Base-by-base conservation (phyloP, 345 rosid species). In the Hypericum androsaemum region DNA sequence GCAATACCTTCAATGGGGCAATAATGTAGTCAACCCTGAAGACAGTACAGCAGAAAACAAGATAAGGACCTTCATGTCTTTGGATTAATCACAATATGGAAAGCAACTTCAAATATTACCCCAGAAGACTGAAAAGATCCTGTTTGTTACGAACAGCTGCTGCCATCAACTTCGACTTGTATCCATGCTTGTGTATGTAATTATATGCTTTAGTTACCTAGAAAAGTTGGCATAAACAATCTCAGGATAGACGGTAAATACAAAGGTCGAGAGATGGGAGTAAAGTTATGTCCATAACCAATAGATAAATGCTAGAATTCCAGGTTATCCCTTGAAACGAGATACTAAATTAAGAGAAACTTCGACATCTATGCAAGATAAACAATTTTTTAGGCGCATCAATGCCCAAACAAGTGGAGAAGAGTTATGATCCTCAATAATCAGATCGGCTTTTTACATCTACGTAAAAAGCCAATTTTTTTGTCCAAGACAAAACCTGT, bases 71-170 rank as follows among this genome's bases (percentile, higher is more conserved):
- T 58, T 16, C 41, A 12, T 38, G 12, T n/a, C 13, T 13, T 1
- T 44, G 3, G 16, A 12, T 10, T n/a, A n/a, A 10, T 10, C 15
- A 10, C 5, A 8, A 9, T 44, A 10, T 44, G 12, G 16, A 44
- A 52, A 41, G 12, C 17, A 22, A 54, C 39, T 10, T 12, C 10
- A 43, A 11, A 13, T 42, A 46, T 56, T 71, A 87, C 98, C 98
- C 96, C 65, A 92, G 64, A 70, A 92, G 84, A 65, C 88, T 84
- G 79, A 87, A 92, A 41, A 92, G 67, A 75, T 87, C 95, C 66
- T 87, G 95, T 66, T 84, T 92, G 92, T 92, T 90, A 17, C 96
- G 74, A 64, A 92, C 96, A 52, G 96, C 96, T 58, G 98, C 98
- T 38, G 96, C 98, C 94, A 87, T 90, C 67, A 92, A 62, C 79